phyloP scores from a whole-genome alignment of 371 early-diverging fungal genomes.

The Mucor piriformis region DNA sequence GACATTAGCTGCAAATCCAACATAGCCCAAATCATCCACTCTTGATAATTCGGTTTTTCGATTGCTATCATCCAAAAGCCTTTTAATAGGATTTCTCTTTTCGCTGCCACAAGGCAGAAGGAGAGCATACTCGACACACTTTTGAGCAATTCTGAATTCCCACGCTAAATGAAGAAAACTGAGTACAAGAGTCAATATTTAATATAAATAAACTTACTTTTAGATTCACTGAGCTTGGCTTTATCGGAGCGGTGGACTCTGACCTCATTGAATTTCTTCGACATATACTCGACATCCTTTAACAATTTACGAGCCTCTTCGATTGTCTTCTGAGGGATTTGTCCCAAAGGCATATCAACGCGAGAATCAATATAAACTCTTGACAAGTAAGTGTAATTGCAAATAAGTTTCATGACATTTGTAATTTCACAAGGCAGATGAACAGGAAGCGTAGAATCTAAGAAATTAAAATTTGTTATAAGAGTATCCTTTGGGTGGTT shows the following conservation, averaged over 20 bases:
- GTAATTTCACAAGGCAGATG: slow-evolving; percentile 25
- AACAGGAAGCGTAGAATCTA: slow-evolving; percentile 8
- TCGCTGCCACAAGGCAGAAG: slow-evolving; percentile 15
- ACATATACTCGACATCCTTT: slow-evolving; percentile 8
- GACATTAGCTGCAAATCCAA: slow-evolving; percentile 54
- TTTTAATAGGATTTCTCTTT: not conserved
- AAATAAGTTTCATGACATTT: slow-evolving; percentile 49
- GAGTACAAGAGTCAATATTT: not conserved
- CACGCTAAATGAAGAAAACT: slow-evolving; percentile 4
- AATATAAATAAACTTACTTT: slow-evolving; percentile 8
- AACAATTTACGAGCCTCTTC: slow-evolving; percentile 44
- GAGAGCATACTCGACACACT: slow-evolving; percentile 20
- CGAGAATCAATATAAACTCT: slow-evolving; percentile 29
- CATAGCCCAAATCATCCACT: slow-evolving; percentile 42
- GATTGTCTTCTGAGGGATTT: slow-evolving; percentile 41
- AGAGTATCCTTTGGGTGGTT: slow-evolving; percentile 26
- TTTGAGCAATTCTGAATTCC: slow-evolving; percentile 19
- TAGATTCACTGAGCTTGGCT: not conserved
- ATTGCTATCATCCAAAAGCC: slow-evolving; percentile 14
- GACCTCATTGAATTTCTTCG: not conserved
- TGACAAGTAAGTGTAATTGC: slow-evolving; percentile 46
- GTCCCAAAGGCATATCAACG: slow-evolving; percentile 58
- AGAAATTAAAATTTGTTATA: slow-evolving; percentile 35
- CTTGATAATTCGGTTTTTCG: slow-evolving; percentile 31
- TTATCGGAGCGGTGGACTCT: slow-evolving; percentile 6